Conservation (phyloP, 306 rosid species). For the Corylus avellana region DNA sequence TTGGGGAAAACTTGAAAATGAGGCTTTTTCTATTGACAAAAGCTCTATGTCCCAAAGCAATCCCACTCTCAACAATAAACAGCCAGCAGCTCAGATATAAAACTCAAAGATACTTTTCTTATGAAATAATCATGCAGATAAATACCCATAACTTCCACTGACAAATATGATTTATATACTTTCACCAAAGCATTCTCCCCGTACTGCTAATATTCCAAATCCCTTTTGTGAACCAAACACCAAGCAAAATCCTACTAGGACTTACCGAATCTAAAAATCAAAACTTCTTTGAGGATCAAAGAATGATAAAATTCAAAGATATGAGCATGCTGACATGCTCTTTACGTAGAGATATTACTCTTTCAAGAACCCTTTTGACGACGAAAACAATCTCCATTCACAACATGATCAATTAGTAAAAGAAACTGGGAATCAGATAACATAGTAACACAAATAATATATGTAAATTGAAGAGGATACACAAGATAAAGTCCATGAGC, state of each 20-base stretch:
- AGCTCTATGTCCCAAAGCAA: too few species aligned
- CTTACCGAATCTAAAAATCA: constrained; percentile 14
- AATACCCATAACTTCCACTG: not conserved
- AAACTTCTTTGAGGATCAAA: not conserved
- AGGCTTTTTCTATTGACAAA: too few species aligned
- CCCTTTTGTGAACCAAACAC: constrained; percentile 7
- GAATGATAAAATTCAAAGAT: not conserved
- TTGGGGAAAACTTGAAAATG: too few species aligned
- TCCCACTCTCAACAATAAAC: not conserved
- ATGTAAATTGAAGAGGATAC: constrained; percentile 66
- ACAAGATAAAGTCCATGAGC: constrained; percentile 82
- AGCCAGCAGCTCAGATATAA: not conserved
- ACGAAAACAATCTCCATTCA: not conserved
- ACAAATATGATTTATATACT: not conserved
- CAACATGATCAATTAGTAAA: not conserved
- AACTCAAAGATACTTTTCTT: not conserved
- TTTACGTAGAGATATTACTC: not conserved
- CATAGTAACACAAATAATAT: not conserved
- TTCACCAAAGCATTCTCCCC: constrained; percentile 12
- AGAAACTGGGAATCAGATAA: not conserved
- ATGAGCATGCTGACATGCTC: not conserved
- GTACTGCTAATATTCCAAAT: constrained; percentile 1
- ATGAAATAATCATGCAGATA: not conserved
- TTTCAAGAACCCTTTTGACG: not conserved
- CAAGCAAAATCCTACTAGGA: constrained; percentile 9